Evolutionary conservation across 2,329 filamentous ascomycete species (phyloP).

Genomic region (Alternaria sp.): DNA sequence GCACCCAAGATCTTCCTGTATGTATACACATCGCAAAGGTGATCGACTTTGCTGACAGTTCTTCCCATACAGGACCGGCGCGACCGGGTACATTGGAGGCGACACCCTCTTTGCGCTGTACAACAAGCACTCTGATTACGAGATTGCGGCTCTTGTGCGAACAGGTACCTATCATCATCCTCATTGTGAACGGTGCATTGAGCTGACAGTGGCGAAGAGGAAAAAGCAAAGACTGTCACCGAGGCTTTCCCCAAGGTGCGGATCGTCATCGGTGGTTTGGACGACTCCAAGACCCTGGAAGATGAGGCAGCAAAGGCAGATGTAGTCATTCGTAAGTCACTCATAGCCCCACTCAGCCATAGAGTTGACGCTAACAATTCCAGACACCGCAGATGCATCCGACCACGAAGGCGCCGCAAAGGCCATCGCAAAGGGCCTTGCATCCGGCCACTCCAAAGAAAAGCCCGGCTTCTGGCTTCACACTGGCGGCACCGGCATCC

Average conservation of each 20-base stretch:
- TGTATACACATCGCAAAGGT: background rate
- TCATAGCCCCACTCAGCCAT: too few species aligned
- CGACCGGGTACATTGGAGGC: slow-evolving; percentile 41
- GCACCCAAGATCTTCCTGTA: slow-evolving; percentile 34
- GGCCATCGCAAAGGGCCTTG: slow-evolving; percentile 61
- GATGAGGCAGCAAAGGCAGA: slow-evolving; percentile 58
- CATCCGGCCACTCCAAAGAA: slow-evolving; percentile 49
- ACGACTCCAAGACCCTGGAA: slow-evolving; percentile 54
- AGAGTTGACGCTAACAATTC: background rate
- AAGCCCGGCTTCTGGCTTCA: slow-evolving; percentile 61
- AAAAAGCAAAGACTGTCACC: slow-evolving; percentile 52
- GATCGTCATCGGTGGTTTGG: slow-evolving; percentile 58
- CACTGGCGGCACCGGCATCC: slow-evolving; percentile 61
- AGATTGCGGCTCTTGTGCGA: slow-evolving; percentile 54
- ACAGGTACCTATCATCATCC: slow-evolving; percentile 7
- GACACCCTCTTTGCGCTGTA: slow-evolving; percentile 54
- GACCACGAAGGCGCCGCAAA: slow-evolving; percentile 41
- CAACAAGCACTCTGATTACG: slow-evolving; percentile 54
- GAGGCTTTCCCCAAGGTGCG: slow-evolving; percentile 54
- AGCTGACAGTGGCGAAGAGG: slow-evolving; percentile 32
- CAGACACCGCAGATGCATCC: slow-evolving; percentile 37
- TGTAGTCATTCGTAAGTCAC: slow-evolving; percentile 50
- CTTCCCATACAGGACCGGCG: slow-evolving; percentile 25
- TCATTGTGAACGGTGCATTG: background rate
- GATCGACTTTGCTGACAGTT: background rate